Conservation (phyloP, 1,139 yeast genomes). For the Geotrichum candidum region DNA sequence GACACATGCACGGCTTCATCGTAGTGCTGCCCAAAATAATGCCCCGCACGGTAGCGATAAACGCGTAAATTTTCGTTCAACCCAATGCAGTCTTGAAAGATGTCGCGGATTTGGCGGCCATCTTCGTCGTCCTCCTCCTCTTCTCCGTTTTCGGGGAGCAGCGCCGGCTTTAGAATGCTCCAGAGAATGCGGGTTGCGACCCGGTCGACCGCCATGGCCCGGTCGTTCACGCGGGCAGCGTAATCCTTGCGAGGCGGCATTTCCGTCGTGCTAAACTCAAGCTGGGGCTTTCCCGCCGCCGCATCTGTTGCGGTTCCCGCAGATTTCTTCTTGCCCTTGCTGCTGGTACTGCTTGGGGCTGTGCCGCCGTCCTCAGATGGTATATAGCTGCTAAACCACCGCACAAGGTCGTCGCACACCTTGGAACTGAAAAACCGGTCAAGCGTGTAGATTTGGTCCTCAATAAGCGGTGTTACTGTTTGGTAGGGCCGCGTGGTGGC, state of each 20-base stretch:
- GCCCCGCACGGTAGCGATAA: conserved; percentile 53
- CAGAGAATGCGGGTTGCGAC: conserved; percentile 42
- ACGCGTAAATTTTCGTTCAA: conserved; percentile 54
- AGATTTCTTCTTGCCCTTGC: conserved; percentile 37
- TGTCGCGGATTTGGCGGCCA: conserved; percentile 22
- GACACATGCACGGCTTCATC: conserved; percentile 50
- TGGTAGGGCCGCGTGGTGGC: conserved; percentile 17
- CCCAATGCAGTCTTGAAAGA: conserved; percentile 43
- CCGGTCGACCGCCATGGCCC: conserved; percentile 42
- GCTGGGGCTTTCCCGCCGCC: background rate
- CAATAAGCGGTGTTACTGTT: conserved; percentile 16
- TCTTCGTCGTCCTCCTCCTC: conserved; percentile 6
- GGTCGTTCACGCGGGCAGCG: conserved; percentile 56
- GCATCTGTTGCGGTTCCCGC: conserved; percentile 40
- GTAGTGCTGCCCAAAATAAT: conserved; percentile 58
- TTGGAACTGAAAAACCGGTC: conserved; percentile 42
- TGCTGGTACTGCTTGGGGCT: conserved; percentile 23
- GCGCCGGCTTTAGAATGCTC: conserved; percentile 36
- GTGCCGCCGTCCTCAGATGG: conserved; percentile 24
- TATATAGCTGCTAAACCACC: conserved; percentile 27
- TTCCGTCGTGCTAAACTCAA: conserved; percentile 20
- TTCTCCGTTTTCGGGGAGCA: conserved; percentile 18
- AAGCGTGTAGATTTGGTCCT: conserved; percentile 44
- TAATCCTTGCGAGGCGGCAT: conserved; percentile 38
- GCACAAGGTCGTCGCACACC: conserved; percentile 44